Evolutionary conservation across 2,329 filamentous ascomycete genomes (phyloP), one percentile per base, ranked within the genome.

Genomic region (Chrysoporthe puriensis): DNA sequence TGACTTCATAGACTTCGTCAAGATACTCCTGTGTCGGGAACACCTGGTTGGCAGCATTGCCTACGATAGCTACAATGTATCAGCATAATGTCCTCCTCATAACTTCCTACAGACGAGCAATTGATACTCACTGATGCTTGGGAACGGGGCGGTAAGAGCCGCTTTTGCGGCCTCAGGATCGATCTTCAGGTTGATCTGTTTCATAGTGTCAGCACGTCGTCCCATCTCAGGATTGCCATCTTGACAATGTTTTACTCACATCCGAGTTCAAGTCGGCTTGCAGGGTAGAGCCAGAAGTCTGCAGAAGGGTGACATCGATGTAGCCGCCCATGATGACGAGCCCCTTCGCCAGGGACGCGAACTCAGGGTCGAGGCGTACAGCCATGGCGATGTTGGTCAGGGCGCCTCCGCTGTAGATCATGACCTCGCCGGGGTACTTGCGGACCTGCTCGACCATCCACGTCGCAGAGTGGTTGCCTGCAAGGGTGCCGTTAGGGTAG

Each of bases 301-400:
- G 69, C 50, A 78, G 71, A 57, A 81, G 73, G 34, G 78, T 81
- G 5, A 77, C 74, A 72, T 85, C 83, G 32, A 84, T 72, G 71
- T 82, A 85, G 2, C 83, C 82, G 64, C 83, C 83, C 82, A 85
- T 85, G 63, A 85, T 78, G 36, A 83, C 76, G 3, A 85, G 74
- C 42, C 81, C 80, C 71, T 82, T 83, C 5, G 81, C 77, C 60
- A 81, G 73, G 34, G 76, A 76, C 1, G 83, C 82, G 71, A 85
- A 85, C 13, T 76, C 73, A 3, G 81, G 74, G 72, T 85, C 82
- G 71, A 83, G 74, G 6, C 81, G 77, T 36, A 80, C 75, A 1
- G 83, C 83, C 62, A 84, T 72, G 2, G 83, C 83, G 44, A 85
- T 75, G 69, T 85, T 85, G 18, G 83, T 85, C 71, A 85, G 68